phyloP scores from a whole-genome alignment of 2,329 filamentous ascomycete species.

The Huntiella omanensis region DNA sequence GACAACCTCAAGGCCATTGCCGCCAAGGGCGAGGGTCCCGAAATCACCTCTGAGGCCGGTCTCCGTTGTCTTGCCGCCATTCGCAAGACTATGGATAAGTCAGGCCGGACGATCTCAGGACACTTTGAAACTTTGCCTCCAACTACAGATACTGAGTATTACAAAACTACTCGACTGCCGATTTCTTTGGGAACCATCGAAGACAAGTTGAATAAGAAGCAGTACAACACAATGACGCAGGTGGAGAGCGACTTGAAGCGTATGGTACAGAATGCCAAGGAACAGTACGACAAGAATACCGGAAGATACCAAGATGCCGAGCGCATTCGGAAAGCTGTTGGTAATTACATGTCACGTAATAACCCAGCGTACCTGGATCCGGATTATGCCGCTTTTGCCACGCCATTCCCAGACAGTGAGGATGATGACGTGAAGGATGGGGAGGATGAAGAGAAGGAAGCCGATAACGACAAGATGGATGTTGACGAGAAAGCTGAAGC shows the following conservation, averaged over 20 bases:
- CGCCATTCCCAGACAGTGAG: conserved; percentile 45
- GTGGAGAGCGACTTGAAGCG: conserved; percentile 76
- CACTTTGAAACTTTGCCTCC: conserved; percentile 58
- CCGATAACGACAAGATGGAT: conserved; percentile 14
- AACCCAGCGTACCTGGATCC: conserved; percentile 63
- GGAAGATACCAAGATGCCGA: conserved; percentile 68
- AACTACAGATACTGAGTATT: conserved; percentile 46
- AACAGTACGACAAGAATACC: conserved; percentile 58
- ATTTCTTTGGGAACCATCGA: conserved; percentile 64
- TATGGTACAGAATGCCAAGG: conserved; percentile 74
- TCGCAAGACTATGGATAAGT: conserved; percentile 62
- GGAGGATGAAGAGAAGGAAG: conserved; percentile 12
- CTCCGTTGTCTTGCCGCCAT: conserved; percentile 57
- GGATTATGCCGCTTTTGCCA: conserved; percentile 51
- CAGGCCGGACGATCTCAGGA: conserved; percentile 53
- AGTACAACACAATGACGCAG: conserved; percentile 52
- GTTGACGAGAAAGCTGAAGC: conserved; percentile 18
- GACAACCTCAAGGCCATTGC: conserved; percentile 18
- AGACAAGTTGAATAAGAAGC: conserved; percentile 47
- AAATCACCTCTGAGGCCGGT: conserved; percentile 53
- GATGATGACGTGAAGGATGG: conserved; percentile 19
- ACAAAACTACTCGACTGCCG: conserved; percentile 56
- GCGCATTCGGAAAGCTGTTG: conserved; percentile 66
- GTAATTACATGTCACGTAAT: conserved; percentile 70
- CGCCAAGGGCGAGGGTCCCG: conserved; percentile 38